phyloP scores from a whole-genome alignment of 805 yeast genomes.

The Maudiozyma turicensis region DNA sequence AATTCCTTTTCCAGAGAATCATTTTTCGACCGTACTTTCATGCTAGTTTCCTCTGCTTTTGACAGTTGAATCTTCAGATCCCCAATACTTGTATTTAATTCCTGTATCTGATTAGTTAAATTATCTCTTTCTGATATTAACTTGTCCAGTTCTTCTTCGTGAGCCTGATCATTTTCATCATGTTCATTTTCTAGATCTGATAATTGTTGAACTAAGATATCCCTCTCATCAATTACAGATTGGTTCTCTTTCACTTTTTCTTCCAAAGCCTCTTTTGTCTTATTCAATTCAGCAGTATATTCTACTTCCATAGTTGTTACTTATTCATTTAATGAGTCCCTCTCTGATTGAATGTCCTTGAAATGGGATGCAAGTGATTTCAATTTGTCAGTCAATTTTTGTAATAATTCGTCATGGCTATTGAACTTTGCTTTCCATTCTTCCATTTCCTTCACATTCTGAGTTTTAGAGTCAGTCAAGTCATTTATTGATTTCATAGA shows the following conservation, averaged over 20 bases:
- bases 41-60: neutral
- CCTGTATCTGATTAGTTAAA: neutral
- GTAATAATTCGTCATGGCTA: conserved; percentile 29
- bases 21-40: neutral
- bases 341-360: conserved; percentile 22
- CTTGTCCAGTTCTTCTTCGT: neutral
- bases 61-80: neutral
- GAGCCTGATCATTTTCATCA: neutral
- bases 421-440: conserved; percentile 22
- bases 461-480: conserved; percentile 17
- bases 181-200: conserved; percentile 4
- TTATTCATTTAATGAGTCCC: conserved; percentile 9
- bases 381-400: conserved; percentile 38
- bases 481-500: conserved; percentile 1
- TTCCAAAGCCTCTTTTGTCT: neutral
- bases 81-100: neutral
- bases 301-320: neutral
- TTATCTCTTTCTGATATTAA: neutral
- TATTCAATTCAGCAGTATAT: neutral
- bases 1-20: neutral
- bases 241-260: conserved; percentile 2
- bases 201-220: neutral
- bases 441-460: conserved; percentile 17
- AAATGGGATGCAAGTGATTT: conserved; percentile 33
- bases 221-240: conserved; percentile 5